Base-by-base conservation (phyloP, 2,329 filamentous ascomycete species). In the Juglanconis sp. region DNA sequence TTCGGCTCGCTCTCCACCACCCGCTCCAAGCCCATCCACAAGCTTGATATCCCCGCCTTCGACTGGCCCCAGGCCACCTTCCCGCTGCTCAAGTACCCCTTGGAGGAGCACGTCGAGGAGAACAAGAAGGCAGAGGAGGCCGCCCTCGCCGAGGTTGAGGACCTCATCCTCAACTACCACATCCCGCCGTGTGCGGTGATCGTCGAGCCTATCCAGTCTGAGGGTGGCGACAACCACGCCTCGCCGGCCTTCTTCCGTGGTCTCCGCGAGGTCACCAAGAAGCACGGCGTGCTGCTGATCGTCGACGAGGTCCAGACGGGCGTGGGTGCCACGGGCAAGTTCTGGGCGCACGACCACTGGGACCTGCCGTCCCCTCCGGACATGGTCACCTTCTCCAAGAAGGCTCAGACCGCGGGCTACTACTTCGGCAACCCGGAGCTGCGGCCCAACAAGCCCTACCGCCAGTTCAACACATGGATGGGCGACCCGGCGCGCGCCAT, bases 271-370 rank as follows among this genome's bases (percentile, higher is more conserved):
- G 75, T 96, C 63, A 96, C 92, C 44, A 84, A 85, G 72, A 88
- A 87, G 74, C 85, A 92, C 78, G 82, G 87, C 67, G 84, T 96
- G 35, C 86, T 96, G 60, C 81, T 96, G 74, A 96, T 96, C 71
- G 92, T 96, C 65, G 92, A 96, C 73, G 92, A 96, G 78, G 92
- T 96, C 10, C 92, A 96, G 79, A 96, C 92, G 6, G 93, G 92
- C 72, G 88, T 96, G 32, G 93, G 93, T 68, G 92, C 93, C 44
- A 96, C 92, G 0, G 92, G 92, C 68, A 92, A 91, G 75, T 96
- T 96, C 86, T 96, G 92, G 92, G 92, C 93, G 8, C 93, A 96
- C 79, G 92, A 96, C 70, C 93, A 96, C 86, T 96, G 92, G 92
- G 83, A 90, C 74, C 83, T 96, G 48, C 71, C 82, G 53, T 79